Base-by-base conservation (phyloP, 208 protist genomes). In the Crithidia thermophila region DNA sequence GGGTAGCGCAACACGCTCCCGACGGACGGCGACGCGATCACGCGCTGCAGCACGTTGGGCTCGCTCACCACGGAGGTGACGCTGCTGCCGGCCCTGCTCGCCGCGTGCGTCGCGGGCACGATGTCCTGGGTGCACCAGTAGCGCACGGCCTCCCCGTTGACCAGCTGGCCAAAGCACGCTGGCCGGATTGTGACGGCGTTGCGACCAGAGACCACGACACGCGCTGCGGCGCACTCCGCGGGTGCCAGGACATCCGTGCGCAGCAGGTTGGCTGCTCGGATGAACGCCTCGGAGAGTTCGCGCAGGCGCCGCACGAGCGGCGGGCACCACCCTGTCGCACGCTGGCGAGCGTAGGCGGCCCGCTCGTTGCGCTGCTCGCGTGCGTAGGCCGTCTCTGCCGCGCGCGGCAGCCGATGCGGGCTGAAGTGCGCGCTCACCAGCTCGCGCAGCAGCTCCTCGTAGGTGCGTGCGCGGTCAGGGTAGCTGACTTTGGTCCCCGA, bases 351-450 rank as follows among this genome's bases (percentile, higher is more conserved):
- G 30, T 79, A 70, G 27, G 59, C 53, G 4, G 72, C 68, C n/a
- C 66, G 57, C 31, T 71, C 60, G 9, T 57, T 53, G 45, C 51
- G 77, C 60, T 81, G 73, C 36, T 79, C 51, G 20, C 45, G 36
- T 52, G 72, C 74, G 25, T 77, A 76, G 52, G 57, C 53, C 47
- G 65, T 33, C 68, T 77, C 61, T 46, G 65, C 69, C n/a, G 70
- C 64, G 10, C 75, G 70, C 0, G 87, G 75, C 20, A 93, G 66
- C 0, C 75, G 84, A 60, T 95, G 90, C 40, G 85, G 83, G 14
- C 84, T 89, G 79, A 90, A 95, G 33, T 79, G 76, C 0, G 74
- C 63, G 28, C 72, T 55, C 34, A 93, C 87, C 39, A 95, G 70
- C 43, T 85, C 50, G 0, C 77, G 77, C 28, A 95, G 71, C 31